A percentile compares a stretch with the other conserved stretches of the same genome.
phyloP scores from a whole-genome alignment of 2,329 filamentous ascomycete species.

The Sclerotinia minor region DNA sequence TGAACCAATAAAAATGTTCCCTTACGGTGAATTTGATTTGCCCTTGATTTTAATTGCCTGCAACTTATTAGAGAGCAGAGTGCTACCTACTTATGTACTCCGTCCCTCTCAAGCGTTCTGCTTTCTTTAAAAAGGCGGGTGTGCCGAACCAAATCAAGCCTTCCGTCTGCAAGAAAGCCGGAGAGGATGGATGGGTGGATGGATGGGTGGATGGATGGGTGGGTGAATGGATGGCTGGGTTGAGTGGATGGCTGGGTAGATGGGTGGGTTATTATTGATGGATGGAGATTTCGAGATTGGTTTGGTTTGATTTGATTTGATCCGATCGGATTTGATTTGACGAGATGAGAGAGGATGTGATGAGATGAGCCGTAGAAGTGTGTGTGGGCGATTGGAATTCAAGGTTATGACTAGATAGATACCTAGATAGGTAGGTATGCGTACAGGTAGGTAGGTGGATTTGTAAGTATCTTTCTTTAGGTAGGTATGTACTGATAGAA shows the following conservation, averaged over 20 bases:
- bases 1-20: not conserved
- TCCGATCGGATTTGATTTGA: not conserved
- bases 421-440: not conserved
- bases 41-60: not conserved
- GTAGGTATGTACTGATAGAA: not conserved
- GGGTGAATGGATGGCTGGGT: too few relatives aligned
- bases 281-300: slow-evolving; percentile 7
- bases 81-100: not conserved
- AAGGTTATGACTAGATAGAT: not conserved
- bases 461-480: not conserved
- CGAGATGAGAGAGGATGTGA: not conserved
- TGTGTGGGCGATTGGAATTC: not conserved
- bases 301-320: not conserved
- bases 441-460: not conserved
- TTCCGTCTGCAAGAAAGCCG: slow-evolving; percentile 15
- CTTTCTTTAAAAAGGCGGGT: slow-evolving; percentile 11
- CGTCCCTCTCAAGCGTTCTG: not conserved
- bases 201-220: too few relatives aligned
- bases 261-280: too few relatives aligned
- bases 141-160: slow-evolving; percentile 5
- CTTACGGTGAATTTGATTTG: slow-evolving; percentile 16
- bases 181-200: not conserved
- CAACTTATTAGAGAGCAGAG: not conserved
- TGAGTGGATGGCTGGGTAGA: too few relatives aligned
- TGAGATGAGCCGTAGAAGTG: not conserved